Conservation (phyloP, 2,329 filamentous ascomycete species). For the Coniochaeta hoffmannii region DNA sequence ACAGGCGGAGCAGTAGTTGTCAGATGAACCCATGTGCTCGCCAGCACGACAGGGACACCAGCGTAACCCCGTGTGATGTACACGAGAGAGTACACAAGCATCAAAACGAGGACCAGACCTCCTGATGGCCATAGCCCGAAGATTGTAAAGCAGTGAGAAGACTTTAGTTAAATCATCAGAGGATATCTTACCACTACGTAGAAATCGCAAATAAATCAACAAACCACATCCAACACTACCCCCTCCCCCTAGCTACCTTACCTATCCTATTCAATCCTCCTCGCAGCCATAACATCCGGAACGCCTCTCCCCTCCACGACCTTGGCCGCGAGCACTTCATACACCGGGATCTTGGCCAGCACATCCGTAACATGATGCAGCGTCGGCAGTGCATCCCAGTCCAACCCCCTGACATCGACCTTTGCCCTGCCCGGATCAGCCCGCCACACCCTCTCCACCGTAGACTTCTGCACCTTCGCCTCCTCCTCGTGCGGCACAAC, state of each 20-base stretch:
- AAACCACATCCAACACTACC: too few relatives aligned
- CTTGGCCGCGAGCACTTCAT: constrained; percentile 46
- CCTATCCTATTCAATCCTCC: constrained; percentile 18
- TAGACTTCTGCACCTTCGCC: constrained; percentile 20
- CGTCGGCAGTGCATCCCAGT: constrained; percentile 50
- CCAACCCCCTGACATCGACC: constrained; percentile 37
- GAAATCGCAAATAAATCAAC: too few relatives aligned
- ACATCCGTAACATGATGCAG: constrained; percentile 48
- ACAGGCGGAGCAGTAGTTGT: too few relatives aligned
- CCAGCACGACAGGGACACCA: too few relatives aligned
- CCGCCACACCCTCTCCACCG: constrained; percentile 24
- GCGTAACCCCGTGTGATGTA: too few relatives aligned
- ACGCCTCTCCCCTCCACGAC: constrained; percentile 47
- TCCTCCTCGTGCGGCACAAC: constrained; percentile 28
- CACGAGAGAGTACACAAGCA: too few relatives aligned
- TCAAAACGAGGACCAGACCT: too few relatives aligned
- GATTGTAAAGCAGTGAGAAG: too few relatives aligned
- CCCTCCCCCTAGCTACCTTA: constrained; percentile 5
- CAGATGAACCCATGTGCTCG: too few relatives aligned
- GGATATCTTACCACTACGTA: too few relatives aligned
- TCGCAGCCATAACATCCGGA: constrained; percentile 32
- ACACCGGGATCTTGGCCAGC: constrained; percentile 48
- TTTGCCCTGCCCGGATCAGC: constrained; percentile 27
- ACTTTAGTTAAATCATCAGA: too few relatives aligned
- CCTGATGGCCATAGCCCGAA: too few relatives aligned